These are phyloP conservation scores for Ambrosiella beaveri DNA, from an alignment of 2,329 filamentous ascomycete species.

Conservation along the genomic window DNA sequence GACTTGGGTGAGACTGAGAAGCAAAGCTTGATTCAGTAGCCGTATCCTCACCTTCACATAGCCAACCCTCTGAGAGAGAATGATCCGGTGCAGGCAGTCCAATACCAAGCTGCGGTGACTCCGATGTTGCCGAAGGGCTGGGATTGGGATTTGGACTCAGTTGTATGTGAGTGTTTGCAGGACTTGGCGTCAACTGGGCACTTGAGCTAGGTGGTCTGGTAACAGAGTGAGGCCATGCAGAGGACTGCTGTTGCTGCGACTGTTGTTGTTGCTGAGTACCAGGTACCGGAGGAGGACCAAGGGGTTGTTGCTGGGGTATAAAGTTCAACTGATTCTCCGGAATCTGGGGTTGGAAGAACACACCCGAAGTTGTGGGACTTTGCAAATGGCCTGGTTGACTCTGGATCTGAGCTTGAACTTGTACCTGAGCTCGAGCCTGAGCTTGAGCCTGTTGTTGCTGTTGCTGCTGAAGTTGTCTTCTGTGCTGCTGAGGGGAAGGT, in stretches of 20 bases:
- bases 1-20: not conserved
- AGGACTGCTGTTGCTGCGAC: not conserved
- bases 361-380: not conserved
- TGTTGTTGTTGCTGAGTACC: slow-evolving; percentile 1
- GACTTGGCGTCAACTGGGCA: slow-evolving; percentile 1
- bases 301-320: slow-evolving; percentile 1
- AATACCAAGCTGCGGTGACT: slow-evolving; percentile 2
- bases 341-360: not conserved
- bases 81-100: slow-evolving; percentile 4
- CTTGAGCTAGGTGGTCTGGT: not conserved
- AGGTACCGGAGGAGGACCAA: not conserved
- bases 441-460: slow-evolving; percentile 1
- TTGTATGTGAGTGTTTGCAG: not conserved
- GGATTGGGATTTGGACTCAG: not conserved
- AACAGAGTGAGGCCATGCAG: not conserved
- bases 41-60: not conserved
- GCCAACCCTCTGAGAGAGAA: not conserved
- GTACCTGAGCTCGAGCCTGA: not conserved
- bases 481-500: slow-evolving; percentile 4
- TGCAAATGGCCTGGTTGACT: not conserved
- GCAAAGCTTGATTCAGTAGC: not conserved
- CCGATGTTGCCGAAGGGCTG: not conserved
- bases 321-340: not conserved
- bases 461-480: slow-evolving; percentile 1
- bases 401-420: slow-evolving; percentile 1